Evolutionary conservation across 2,329 filamentous ascomycete species (phyloP).

Genomic region (Cytospora piceicola): DNA sequence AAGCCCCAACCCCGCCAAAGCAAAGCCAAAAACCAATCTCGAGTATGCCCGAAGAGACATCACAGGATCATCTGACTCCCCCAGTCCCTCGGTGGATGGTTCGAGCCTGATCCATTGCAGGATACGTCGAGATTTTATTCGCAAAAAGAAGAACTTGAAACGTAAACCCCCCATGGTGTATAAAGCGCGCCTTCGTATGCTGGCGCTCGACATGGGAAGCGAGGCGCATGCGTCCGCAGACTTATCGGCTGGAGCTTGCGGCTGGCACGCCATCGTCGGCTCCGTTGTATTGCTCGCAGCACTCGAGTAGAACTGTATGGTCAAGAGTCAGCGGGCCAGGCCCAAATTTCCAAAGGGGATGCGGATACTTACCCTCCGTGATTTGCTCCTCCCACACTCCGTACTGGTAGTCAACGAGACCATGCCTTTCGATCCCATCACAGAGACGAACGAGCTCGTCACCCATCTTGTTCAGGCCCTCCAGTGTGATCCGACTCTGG

Average conservation of each 20-base stretch:
- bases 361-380: slow-evolving; percentile 67
- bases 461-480: slow-evolving; percentile 76
- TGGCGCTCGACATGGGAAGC: slow-evolving; percentile 20
- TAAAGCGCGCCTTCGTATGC: slow-evolving; percentile 21
- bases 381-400: slow-evolving; percentile 96
- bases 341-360: not conserved
- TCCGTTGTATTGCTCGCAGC: slow-evolving; percentile 31
- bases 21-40: slow-evolving; percentile 8
- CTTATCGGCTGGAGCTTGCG: slow-evolving; percentile 14
- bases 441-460: slow-evolving; percentile 81
- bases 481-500: slow-evolving; percentile 68
- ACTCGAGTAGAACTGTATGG: slow-evolving; percentile 42
- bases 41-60: slow-evolving; percentile 12
- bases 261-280: slow-evolving; percentile 15
- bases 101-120: slow-evolving; percentile 10
- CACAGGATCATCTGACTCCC: slow-evolving; percentile 1
- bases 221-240: slow-evolving; percentile 7
- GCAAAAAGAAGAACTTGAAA: slow-evolving; percentile 12
- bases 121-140: slow-evolving; percentile 3
- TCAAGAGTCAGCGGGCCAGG: slow-evolving; percentile 16
- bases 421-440: slow-evolving; percentile 84
- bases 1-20: slow-evolving; percentile 15
- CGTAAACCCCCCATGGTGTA: not conserved
- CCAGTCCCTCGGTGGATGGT: slow-evolving; percentile 13
- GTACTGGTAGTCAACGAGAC: slow-evolving; percentile 97